Percentiles rank a stretch among this genome's conserved stretches.
These are phyloP conservation scores for Neoboletus magnificus DNA, from an alignment of 768 basidiomycete genomes.

Conservation along the genomic window DNA sequence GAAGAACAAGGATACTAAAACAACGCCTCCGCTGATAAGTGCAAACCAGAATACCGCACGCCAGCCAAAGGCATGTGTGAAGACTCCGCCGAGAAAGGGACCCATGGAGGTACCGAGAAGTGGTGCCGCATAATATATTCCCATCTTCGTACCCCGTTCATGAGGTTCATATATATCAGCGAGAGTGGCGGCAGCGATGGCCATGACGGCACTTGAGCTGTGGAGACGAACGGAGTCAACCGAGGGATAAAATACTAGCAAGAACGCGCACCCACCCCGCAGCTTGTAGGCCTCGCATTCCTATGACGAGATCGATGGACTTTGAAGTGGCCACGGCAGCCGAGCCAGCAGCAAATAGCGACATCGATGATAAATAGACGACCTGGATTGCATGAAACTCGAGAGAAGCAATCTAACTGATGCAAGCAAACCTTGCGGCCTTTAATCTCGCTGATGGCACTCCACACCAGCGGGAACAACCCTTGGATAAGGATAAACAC, in stretches of 20 bases:
- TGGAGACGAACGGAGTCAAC: background rate
- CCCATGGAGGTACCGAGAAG: slow-evolving; percentile 68
- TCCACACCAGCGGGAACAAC: slow-evolving; percentile 63
- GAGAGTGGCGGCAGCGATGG: slow-evolving; percentile 74
- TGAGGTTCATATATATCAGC: slow-evolving; percentile 77
- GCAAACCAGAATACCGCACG: slow-evolving; percentile 85
- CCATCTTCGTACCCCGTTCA: slow-evolving; percentile 82
- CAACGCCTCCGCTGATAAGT: slow-evolving; percentile 53
- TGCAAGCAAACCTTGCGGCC: slow-evolving; percentile 56
- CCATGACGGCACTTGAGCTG: slow-evolving; percentile 64
- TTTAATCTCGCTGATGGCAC: slow-evolving; percentile 68
- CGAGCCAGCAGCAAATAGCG: slow-evolving; percentile 54
- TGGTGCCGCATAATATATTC: slow-evolving; percentile 78
- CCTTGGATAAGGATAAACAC: slow-evolving; percentile 74
- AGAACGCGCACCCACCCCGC: slow-evolving; percentile 42
- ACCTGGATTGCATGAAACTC: slow-evolving; percentile 30
- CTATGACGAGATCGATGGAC: slow-evolving; percentile 58
- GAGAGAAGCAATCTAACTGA: background rate
- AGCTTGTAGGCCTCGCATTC: slow-evolving; percentile 64
- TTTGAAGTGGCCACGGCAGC: slow-evolving; percentile 55
- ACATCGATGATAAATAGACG: slow-evolving; percentile 54
- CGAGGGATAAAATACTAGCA: background rate
- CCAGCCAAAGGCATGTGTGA: slow-evolving; percentile 72
- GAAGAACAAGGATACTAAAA: slow-evolving; percentile 53
- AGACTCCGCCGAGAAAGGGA: slow-evolving; percentile 65